phyloP scores from a whole-genome alignment of 1,139 yeast species.

The Zygosaccharomyces sapae region DNA sequence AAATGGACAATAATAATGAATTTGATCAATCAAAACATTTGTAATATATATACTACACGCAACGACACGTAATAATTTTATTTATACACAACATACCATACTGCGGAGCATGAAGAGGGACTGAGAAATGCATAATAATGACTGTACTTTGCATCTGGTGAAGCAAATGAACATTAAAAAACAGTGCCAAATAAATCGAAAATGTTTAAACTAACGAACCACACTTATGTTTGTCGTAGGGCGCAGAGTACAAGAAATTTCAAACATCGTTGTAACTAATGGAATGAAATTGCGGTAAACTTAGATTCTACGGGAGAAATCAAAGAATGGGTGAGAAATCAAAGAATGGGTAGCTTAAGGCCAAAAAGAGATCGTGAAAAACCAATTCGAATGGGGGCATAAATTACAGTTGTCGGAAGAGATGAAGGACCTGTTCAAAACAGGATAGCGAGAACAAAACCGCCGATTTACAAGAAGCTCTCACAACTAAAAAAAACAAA shows the following conservation, averaged over 20 bases:
- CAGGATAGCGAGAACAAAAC: not conserved
- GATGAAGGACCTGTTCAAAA: not conserved
- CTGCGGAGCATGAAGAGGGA: too few relatives aligned
- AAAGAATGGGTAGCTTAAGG: not conserved
- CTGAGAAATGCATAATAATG: too few relatives aligned
- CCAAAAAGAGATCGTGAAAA: not conserved
- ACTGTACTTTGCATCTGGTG: too few relatives aligned
- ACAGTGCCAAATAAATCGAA: too few relatives aligned
- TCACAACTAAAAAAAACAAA: constrained; percentile 6
- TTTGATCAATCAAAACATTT: not conserved
- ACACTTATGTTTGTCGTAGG: not conserved
- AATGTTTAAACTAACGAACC: not conserved
- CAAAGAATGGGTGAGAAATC: not conserved
- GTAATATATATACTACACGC: not conserved
- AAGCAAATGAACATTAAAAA: too few relatives aligned
- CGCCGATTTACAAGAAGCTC: not conserved
- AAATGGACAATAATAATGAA: not conserved
- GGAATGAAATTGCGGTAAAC: not conserved
- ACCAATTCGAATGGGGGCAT: not conserved
- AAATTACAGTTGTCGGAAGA: not conserved
- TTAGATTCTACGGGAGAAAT: not conserved
- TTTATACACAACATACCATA: not conserved
- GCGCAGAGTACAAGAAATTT: not conserved
- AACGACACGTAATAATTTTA: not conserved
- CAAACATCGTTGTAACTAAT: not conserved